Evolutionary conservation across 2,329 filamentous ascomycete species (phyloP), one percentile per base, ranked within the genome.

Genomic region (Lasiodiplodia theobromae): DNA sequence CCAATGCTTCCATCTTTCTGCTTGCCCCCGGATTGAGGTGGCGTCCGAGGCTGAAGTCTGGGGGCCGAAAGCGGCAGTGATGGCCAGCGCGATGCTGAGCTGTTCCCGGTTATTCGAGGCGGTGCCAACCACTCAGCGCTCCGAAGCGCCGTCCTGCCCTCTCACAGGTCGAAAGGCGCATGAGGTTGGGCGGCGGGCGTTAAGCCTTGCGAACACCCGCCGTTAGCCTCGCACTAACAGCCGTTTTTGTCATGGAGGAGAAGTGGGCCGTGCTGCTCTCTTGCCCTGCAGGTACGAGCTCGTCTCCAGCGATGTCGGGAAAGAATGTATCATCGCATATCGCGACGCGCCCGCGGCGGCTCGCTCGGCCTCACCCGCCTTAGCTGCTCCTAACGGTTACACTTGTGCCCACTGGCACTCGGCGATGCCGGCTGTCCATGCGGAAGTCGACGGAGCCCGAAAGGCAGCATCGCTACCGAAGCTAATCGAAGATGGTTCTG

Each of bases 71-170:
- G 40, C 40, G 58, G 58, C 25, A 63, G 28, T 23, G 40, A 51
- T 37, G 23, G 8, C 25, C 47, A 40, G 58, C 40, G 40, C 25
- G 40, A 11, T 49, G 44, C 18, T 63, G 58, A 14, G 58, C 58
- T 51, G 44, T 63, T 37, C 58, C 44, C 44, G 44, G 44, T 47
- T 44, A 62, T 51, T 63, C 58, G 58, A 25, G 57, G 16, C 7
- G 5, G 25, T 28, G 40, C 40, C 40, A 25, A 34, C 58, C 58
- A 51, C 58, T 63, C 58, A 63, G 58, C 40, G 25, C 16, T 4
- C 23, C 4, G 25, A 21, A 51, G 40, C 18, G 28, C 23, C 25
- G 25, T 25, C 23, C 23, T 16, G 11, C 25, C 8, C 25, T 7
- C 44, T 63, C 3, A 63, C 25, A 63, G 58, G 58, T n/a, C 18